Evolutionary conservation across 1,284 basidiomycete species (phyloP), one percentile per base, ranked within the genome.

Genomic region (Boletus calvinii): DNA sequence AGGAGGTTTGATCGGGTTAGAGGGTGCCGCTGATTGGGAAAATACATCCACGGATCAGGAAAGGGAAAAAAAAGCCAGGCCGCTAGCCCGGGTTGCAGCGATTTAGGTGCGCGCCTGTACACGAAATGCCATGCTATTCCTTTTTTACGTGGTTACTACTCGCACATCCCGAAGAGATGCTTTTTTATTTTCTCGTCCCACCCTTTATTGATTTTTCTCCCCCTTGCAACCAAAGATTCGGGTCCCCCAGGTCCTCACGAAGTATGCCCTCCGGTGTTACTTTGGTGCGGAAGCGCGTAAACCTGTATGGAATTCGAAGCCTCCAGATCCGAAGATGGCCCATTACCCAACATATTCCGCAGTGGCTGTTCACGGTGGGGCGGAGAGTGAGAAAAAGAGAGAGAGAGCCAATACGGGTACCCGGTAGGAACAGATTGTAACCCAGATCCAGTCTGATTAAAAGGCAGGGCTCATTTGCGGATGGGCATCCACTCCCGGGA

Each of bases 31-130:
- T 59, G 48, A 38, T 50, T 32, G 34, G 50, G 42, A 36, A 46
- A 53, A 44, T 46, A 8, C 48, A 24, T 49, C 49, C 59, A 66
- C 62, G 64, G 64, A 62, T 62, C 64, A 66, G 59, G 58, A 50
- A 54, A 46, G 26, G 26, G 7, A 26, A 26, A 26, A 24, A 26
- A 26, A 26, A 26, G 26, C 7, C 18, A 20, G 13, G 36, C 57
- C 60, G 52, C 34, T 20, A 42, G 5, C 7, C 26, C 24, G 56
- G 46, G 41, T 60, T 22, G 26, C 26, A 34, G 38, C 31, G 22
- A 30, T 42, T 47, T 49, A 46, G 48, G 55, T 49, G 47, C 20
- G 46, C 31, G 42, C 37, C 26, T 48, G 48, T 52, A 26, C 56
- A 59, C 31, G 48, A 56, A 32, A 42, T 32, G 48, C 17, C 54